Percentiles rank a stretch among this genome's conserved stretches.
These are phyloP conservation scores for Chlamydomonas applanata DNA, from an alignment of 139 green algal species.

Conservation along the genomic window DNA sequence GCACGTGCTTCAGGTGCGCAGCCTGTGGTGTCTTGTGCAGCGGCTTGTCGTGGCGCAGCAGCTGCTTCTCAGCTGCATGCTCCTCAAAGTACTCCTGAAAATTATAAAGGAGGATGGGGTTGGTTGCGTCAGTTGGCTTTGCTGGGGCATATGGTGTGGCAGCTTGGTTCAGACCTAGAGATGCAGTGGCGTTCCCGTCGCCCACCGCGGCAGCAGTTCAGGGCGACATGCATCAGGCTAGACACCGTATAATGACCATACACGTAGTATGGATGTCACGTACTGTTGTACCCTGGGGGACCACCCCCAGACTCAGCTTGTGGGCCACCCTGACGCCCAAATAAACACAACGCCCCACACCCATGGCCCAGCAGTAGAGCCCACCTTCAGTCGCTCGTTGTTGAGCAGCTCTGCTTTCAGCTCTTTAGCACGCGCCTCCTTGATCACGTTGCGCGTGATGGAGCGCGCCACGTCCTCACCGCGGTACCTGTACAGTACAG, in stretches of 20 bases:
- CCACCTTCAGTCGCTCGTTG: constrained; percentile 38
- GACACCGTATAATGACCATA: too few species aligned
- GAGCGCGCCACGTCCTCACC: constrained; percentile 77
- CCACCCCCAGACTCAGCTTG: too few species aligned
- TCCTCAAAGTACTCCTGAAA: constrained; percentile 82
- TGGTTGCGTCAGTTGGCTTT: too few species aligned
- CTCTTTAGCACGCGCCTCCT: constrained; percentile 84
- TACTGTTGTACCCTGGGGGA: too few species aligned
- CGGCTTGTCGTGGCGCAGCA: constrained; percentile 84
- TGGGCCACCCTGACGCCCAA: too few species aligned
- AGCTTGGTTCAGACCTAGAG: too few species aligned
- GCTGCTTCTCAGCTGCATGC: constrained; percentile 61
- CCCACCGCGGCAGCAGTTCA: too few species aligned
- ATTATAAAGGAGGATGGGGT: too few species aligned
- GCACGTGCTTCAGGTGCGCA: constrained; percentile 78
- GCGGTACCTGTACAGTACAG: constrained; percentile 63
- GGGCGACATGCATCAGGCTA: too few species aligned
- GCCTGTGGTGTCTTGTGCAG: constrained; percentile 51
- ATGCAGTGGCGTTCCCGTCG: too few species aligned
- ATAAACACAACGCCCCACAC: not conserved
- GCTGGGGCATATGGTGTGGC: too few species aligned
- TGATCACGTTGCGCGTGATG: constrained; percentile 74
- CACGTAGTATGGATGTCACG: too few species aligned
- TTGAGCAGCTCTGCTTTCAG: constrained; percentile 91
- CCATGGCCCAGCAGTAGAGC: not conserved